phyloP scores from a whole-genome alignment of 176 grass and related monocot species.

The Eremochloa ophiuroides region DNA sequence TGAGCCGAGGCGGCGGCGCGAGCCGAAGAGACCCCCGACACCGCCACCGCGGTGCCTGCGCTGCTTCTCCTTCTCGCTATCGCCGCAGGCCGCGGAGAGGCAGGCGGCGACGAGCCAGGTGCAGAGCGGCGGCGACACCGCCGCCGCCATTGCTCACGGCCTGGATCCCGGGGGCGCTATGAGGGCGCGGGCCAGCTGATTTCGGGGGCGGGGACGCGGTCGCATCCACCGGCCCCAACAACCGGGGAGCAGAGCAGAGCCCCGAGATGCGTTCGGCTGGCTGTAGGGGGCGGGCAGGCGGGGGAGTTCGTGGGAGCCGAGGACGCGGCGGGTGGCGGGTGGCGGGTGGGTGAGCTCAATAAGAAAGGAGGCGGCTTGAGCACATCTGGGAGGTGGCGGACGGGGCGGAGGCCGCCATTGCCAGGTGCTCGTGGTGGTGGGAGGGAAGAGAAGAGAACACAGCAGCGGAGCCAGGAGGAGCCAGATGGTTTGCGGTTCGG shows the following conservation, averaged over 20 bases:
- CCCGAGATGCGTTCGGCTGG: conserved; percentile 32
- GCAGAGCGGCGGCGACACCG: conserved; percentile 66
- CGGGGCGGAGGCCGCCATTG: conserved; percentile 39
- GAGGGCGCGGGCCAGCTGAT: neutral
- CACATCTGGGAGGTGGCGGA: conserved; percentile 46
- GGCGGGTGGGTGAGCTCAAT: conserved; percentile 1
- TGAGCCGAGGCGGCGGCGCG: conserved; percentile 21
- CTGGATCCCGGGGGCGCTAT: conserved; percentile 10
- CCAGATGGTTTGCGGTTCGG: neutral
- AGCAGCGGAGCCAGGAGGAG: neutral
- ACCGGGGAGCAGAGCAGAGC: neutral
- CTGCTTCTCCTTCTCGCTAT: conserved; percentile 24
- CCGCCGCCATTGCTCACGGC: conserved; percentile 40
- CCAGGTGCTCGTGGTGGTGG: conserved; percentile 30
- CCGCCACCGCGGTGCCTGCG: conserved; percentile 14
- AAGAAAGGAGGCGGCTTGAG: conserved; percentile 20
- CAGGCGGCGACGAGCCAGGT: conserved; percentile 79
- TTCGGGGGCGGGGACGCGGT: neutral
- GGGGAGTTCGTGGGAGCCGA: neutral
- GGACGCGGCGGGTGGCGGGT: neutral
- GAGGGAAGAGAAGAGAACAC: neutral
- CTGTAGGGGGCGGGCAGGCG: neutral
- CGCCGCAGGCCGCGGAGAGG: conserved; percentile 62
- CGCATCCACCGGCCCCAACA: conserved; percentile 21
- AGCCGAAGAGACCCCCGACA: conserved; percentile 26